Evolutionary conservation across 192 early-diverging fungal genomes (phyloP).

Genomic region (Dispira parvispora): DNA sequence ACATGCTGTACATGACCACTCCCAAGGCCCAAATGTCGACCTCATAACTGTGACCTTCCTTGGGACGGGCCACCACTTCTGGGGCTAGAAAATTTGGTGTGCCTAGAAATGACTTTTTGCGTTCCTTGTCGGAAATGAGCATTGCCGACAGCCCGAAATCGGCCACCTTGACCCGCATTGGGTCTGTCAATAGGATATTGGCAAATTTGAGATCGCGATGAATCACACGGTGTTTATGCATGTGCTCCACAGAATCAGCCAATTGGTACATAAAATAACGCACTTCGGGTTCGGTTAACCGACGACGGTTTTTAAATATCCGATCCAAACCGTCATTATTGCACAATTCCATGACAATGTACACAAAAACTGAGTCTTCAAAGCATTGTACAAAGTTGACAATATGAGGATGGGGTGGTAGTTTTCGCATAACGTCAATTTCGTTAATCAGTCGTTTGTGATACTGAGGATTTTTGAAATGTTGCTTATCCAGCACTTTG

Average conservation of each 20-base stretch:
- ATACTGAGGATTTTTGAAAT: constrained; percentile 24
- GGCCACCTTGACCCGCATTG: constrained; percentile 77
- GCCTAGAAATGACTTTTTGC: constrained; percentile 92
- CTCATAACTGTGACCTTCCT: constrained; percentile 76
- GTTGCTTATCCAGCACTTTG: constrained; percentile 35
- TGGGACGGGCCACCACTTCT: constrained; percentile 68
- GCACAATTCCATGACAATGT: constrained; percentile 86
- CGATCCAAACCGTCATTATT: constrained; percentile 61
- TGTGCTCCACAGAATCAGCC: constrained; percentile 55
- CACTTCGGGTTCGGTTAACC: constrained; percentile 78
- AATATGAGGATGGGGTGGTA: constrained; percentile 56
- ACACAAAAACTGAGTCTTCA: constrained; percentile 76
- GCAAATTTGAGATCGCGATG: constrained; percentile 94
- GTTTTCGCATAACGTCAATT: constrained; percentile 24
- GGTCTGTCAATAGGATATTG: constrained; percentile 70
- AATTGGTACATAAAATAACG: constrained; percentile 76
- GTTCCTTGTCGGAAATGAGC: constrained; percentile 56
- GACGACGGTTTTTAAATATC: constrained; percentile 54
- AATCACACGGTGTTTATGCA: constrained; percentile 66
- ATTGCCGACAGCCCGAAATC: constrained; percentile 92
- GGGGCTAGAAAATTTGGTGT: constrained; percentile 98
- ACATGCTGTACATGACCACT: constrained; percentile 78
- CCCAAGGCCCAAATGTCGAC: constrained; percentile 93
- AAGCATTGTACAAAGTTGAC: constrained; percentile 67
- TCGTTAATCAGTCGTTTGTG: constrained; percentile 29